A percentile compares a stretch with the other conserved stretches of the same genome.
These are phyloP conservation scores for Suillus alpinus DNA, from an alignment of 768 basidiomycete species.

Conservation along the genomic window DNA sequence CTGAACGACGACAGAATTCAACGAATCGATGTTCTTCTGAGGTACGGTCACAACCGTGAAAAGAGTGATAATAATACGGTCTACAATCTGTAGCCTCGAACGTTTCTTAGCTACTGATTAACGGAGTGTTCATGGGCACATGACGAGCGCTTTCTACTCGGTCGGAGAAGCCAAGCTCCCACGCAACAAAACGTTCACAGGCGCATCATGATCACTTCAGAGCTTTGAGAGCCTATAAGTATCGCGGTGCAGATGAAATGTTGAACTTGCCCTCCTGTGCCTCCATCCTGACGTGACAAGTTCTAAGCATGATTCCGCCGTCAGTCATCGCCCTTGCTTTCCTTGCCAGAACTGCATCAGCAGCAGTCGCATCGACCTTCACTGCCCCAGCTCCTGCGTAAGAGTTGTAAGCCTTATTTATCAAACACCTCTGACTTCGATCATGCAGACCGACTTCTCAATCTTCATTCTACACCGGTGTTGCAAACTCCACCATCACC, in stretches of 20 bases:
- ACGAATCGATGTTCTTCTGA: not conserved
- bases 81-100: not conserved
- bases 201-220: not conserved
- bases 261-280: not conserved
- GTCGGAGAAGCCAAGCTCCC: not conserved
- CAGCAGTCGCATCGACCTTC: constrained; percentile 23
- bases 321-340: constrained; percentile 14
- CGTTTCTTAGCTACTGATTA: not conserved
- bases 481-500: constrained; percentile 41
- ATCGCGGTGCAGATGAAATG: not conserved
- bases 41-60: not conserved
- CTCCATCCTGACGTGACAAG: not conserved
- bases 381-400: constrained; percentile 29
- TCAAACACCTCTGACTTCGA: constrained; percentile 3
- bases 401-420: constrained; percentile 1
- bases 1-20: not conserved
- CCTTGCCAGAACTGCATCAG: constrained; percentile 17
- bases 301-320: constrained; percentile 14
- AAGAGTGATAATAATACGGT: not conserved
- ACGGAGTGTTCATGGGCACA: not conserved
- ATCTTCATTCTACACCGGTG: constrained; percentile 41
- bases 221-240: not conserved
- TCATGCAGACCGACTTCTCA: constrained; percentile 23
- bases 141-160: not conserved
- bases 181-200: not conserved